Base-by-base conservation (phyloP, 192 early-diverging fungal genomes). In the Umbelopsis sp. region DNA sequence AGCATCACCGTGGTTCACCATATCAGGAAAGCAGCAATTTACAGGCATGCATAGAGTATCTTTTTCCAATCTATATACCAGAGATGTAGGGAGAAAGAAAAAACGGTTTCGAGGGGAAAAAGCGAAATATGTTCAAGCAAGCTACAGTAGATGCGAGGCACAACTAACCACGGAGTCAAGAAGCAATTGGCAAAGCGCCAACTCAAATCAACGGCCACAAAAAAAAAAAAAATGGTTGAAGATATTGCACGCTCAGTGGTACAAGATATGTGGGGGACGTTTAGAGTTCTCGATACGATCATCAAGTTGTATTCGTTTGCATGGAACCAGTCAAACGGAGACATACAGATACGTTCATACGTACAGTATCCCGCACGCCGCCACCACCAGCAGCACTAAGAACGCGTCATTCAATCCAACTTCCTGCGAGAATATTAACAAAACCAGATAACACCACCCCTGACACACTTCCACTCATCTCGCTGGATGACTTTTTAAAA, bases 401-500 rank as follows among this genome's bases (percentile, higher is more conserved):
- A 16, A 61, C 55, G 25, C 55, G 55, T 61, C 55, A 61, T 61
- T 61, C 55, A 16, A 61, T 61, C 33, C 55, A 61, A 61, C 55
- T 61, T 61, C 55, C 55, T 35, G 13, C 55, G 25, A 61, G 55
- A 61, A 49, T 49, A 49, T 49, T 21, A 49, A 16, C 15, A 21
- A 61, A 61, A 25, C 55, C 55, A 35, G 30, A 41, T 41, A 41
- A 2, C 27, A 30, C 18, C 21, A 30, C 55, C 55, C 55, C 55
- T 61, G 55, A 61, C 55, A 61, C 55, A 61, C 55, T 61, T 61
- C 55, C 55, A 18, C 55, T 61, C 55, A 61, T 61, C 55, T 61
- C 55, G 55, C 30, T 61, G 18, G 55, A 61, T 61, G 55, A 61
- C 18, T 61, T 37, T 61, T 61, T 61, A 35, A 61, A 61, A 61